phyloP scores from a whole-genome alignment of 805 yeast genomes.

The Grigorovia transvaalensis region DNA sequence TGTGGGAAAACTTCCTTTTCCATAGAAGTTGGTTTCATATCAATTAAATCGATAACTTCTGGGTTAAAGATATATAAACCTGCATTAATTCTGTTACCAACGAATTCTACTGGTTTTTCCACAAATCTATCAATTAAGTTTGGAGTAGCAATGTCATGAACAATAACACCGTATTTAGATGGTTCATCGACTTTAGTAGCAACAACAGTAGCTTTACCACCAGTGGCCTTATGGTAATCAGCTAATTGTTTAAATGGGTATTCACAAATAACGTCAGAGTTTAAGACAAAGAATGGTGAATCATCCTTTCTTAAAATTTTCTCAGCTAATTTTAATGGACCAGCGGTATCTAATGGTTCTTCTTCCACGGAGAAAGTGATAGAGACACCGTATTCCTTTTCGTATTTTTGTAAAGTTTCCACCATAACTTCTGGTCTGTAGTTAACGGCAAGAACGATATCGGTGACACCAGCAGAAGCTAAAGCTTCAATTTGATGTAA shows the following conservation, averaged over 20 bases:
- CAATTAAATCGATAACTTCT: constrained; percentile 89
- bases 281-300: constrained; percentile 92
- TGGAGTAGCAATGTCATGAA: constrained; percentile 89
- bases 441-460: constrained; percentile 96
- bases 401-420: constrained; percentile 85
- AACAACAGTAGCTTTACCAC: constrained; percentile 96
- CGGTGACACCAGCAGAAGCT: constrained; percentile 97
- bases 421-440: constrained; percentile 99
- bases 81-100: constrained; percentile 99
- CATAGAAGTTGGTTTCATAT: constrained; percentile 96
- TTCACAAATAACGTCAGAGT: constrained; percentile 98
- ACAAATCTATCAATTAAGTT: constrained; percentile 96
- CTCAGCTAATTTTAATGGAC: constrained; percentile 97
- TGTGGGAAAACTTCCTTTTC: constrained; percentile 99
- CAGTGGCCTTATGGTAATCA: constrained; percentile 88
- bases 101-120: constrained; percentile 98
- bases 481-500: constrained; percentile 96
- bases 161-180: constrained; percentile 98
- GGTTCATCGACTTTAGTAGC: constrained; percentile 99
- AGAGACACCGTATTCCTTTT: constrained; percentile 83
- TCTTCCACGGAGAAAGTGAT: constrained; percentile 97
- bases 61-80: constrained; percentile 98
- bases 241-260: constrained; percentile 93
- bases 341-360: constrained; percentile 99
- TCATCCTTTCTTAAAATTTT: constrained; percentile 86